Evolutionary conservation across 495 filamentous ascomycete genomes (phyloP), one percentile per base, ranked within the genome.

Genomic region (Podospora tetraspora): DNA sequence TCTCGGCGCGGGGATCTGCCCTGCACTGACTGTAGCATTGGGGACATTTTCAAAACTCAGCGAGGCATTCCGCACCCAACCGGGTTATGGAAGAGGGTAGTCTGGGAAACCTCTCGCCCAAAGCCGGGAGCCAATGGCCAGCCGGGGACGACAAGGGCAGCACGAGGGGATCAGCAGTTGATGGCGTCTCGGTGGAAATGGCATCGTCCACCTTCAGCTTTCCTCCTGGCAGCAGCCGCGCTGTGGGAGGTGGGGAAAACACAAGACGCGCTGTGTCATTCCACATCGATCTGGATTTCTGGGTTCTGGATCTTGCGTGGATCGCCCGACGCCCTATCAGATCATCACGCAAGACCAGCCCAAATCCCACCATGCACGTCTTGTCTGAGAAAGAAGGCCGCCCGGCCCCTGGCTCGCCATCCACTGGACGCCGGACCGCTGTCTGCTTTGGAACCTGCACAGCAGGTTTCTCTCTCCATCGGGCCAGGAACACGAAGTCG

Each of bases 281-380:
- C 57, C 65, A 43, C 65, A 66, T 66, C 65, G 65, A 66, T 66
- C 65, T 66, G 65, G 43, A 8, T n/a, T 27, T 32, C 11, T 32
- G 30, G 30, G 30, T 19, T 52, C 43, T 52, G 43, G 65, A 66
- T 66, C 65, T 66, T 60, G 65, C 65, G 65, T 66, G 65, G 65
- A 66, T 66, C 65, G 65, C 65, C 64, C 57, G 32, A 60, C 23
- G 57, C 24, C 57, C 65, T 66, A 61, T 68, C 24, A 25, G 24
- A 25, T 25, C 66, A 62, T 58, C 57, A 32, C 61, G 61, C 61
- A 62, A 62, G 32, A 61, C 16, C n/a, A 21, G 29, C 16, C 16
- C n/a, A 32, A 62, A 62, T 32, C 32, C 61, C 29, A 37, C 43
- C 57, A 65, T 65, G 63, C 56, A 65, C 63, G 43, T 65, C 56